phyloP scores from a whole-genome alignment of 2,329 filamentous ascomycete genomes.

The Fusarium avenaceum region DNA sequence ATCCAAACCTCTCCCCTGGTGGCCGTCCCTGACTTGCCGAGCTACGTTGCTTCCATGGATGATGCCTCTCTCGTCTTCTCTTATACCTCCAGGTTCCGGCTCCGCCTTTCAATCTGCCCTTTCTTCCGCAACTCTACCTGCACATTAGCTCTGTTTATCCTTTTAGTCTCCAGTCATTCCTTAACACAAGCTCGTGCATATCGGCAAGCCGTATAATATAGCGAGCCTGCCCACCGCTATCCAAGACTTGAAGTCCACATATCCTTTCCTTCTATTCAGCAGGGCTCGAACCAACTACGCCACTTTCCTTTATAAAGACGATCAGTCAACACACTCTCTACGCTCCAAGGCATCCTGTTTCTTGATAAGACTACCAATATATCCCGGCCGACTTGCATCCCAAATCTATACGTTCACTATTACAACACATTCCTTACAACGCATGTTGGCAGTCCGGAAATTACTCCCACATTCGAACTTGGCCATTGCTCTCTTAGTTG shows the following conservation, averaged over 20 bases:
- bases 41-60: slow-evolving; percentile 48
- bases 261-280: slow-evolving; percentile 32
- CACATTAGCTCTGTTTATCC: slow-evolving; percentile 43
- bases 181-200: slow-evolving; percentile 45
- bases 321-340: slow-evolving; percentile 32
- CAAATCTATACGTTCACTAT: slow-evolving; percentile 45
- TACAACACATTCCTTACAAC: slow-evolving; percentile 45
- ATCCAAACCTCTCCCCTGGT: slow-evolving; percentile 48
- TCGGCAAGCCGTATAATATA: slow-evolving; percentile 44
- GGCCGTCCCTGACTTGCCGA: slow-evolving; percentile 45
- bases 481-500: slow-evolving; percentile 50
- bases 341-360: slow-evolving; percentile 37
- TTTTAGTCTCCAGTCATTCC: slow-evolving; percentile 48
- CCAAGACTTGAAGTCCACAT: slow-evolving; percentile 25
- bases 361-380: slow-evolving; percentile 39
- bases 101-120: slow-evolving; percentile 45
- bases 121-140: slow-evolving; percentile 46
- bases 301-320: slow-evolving; percentile 43
- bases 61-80: slow-evolving; percentile 50
- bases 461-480: slow-evolving; percentile 50
- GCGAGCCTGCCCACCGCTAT: slow-evolving; percentile 36
- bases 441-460: slow-evolving; percentile 49
- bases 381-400: slow-evolving; percentile 38
- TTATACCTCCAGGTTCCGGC: slow-evolving; percentile 52
- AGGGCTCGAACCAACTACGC: slow-evolving; percentile 45